Evolutionary conservation across 768 basidiomycete genomes (phyloP).

Genomic region (Macrolepiota albuminosa): DNA sequence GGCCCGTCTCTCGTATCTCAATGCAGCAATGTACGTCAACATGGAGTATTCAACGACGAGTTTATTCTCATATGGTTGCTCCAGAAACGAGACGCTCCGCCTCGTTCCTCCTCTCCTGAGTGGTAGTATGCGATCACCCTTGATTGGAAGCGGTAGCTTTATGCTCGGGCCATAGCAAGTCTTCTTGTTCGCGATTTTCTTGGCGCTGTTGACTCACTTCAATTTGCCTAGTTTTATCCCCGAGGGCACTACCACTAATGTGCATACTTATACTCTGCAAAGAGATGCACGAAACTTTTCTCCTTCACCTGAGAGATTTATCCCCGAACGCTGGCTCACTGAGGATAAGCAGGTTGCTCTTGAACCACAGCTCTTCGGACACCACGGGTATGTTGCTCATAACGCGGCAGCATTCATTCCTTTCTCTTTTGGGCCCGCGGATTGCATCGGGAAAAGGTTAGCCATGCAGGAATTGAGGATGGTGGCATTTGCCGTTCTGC

Average conservation of each 20-base stretch:
- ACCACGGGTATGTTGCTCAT: conserved; percentile 15
- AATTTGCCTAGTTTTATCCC: background rate
- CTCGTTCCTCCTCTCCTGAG: background rate
- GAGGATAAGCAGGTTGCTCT: conserved; percentile 14
- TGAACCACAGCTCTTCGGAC: conserved; percentile 15
- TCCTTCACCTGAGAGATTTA: conserved; percentile 23
- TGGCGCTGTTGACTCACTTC: background rate
- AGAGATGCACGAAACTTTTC: background rate
- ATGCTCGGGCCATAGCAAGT: background rate
- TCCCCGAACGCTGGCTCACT: conserved; percentile 35
- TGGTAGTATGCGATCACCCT: background rate
- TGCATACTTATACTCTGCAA: background rate
- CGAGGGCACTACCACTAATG: background rate
- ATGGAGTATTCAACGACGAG: background rate
- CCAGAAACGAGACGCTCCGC: background rate
- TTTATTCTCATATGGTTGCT: background rate
- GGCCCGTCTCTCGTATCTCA: background rate
- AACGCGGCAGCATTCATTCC: conserved; percentile 28
- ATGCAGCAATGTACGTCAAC: background rate
- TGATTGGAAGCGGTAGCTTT: background rate
- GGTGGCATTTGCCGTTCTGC: conserved; percentile 23
- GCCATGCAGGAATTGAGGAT: conserved; percentile 31
- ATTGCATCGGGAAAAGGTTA: conserved; percentile 41
- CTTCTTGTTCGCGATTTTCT: too few relatives aligned
- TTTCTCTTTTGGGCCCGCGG: conserved; percentile 41